Base-by-base conservation (phyloP, 108 stramenopile genomes). In the Pseudonitzschia multiseries region DNA sequence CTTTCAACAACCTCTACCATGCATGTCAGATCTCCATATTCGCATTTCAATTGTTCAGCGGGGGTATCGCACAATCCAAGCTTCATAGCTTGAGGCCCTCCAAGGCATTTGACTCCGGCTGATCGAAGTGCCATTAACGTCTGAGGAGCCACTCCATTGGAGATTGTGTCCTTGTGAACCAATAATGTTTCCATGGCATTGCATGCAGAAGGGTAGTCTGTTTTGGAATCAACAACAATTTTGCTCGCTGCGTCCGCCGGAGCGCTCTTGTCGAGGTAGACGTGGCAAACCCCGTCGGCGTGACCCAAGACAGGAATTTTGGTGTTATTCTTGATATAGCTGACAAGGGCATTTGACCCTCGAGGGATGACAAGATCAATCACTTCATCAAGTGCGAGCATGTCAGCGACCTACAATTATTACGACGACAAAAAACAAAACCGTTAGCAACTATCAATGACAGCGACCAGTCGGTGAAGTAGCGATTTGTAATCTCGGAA, bases 331-430 rank as follows among this genome's bases (percentile, higher is more conserved):
- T 97, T 93, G 75, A 98, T 94, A 77, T 92, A 91, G 2, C 83
- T 85, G 17, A 98, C 97, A 17, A 98, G 81, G 1, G 78, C 85
- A 72, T 96, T 96, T 67, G 91, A 86, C 24, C 99, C 99, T 22
- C 99, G 90, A 48, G 99, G 99, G 79, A 99, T 98, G 65, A 98
- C 98, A 61, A 99, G 93, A 73, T 99, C 99, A 67, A 99, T 97
- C 41, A 96, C 90, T 70, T 91, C 87, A 44, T 96, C 95, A 18
- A 96, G 80, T 50, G 81, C 81, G 51, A 95, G 80, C 82, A 95
- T 85, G 70, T 92, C 89, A n/a, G 93, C 83, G 12, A 92, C 93
- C 81, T 85, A 27, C 2, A n/a, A 26, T 27, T 2, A 74, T 32
- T 56, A 29, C 40, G 51, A 65, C 17, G 44, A 14, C 32, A 68